Conservation (phyloP, 1,139 yeast genomes). For the Geotrichum fermentans region DNA sequence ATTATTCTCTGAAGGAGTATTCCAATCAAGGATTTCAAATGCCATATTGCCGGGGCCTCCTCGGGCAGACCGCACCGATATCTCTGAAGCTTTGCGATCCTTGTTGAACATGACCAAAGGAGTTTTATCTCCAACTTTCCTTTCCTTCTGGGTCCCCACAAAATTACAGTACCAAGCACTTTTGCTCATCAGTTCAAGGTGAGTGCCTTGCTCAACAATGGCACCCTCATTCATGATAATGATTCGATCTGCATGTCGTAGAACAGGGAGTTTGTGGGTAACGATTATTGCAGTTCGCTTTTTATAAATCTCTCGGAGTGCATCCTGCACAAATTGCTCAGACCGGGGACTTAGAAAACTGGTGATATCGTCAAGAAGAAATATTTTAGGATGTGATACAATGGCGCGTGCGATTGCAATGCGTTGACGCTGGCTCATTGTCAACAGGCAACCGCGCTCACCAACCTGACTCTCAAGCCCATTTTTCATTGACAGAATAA, state of each 20-base stretch:
- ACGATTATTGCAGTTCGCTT: slow-evolving; percentile 65
- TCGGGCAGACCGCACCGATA: slow-evolving; percentile 7
- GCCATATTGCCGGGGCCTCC: slow-evolving; percentile 14
- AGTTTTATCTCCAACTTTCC: slow-evolving; percentile 15
- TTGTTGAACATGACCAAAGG: slow-evolving; percentile 18
- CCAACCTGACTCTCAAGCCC: slow-evolving; percentile 53
- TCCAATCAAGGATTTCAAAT: slow-evolving; percentile 18
- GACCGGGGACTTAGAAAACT: slow-evolving; percentile 68
- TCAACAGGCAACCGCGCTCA: slow-evolving; percentile 48
- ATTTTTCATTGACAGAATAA: slow-evolving; percentile 39
- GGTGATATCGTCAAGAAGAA: slow-evolving; percentile 73
- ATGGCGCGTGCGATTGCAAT: slow-evolving; percentile 83
- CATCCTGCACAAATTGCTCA: slow-evolving; percentile 47
- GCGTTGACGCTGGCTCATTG: slow-evolving; percentile 90
- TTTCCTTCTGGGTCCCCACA: slow-evolving; percentile 37
- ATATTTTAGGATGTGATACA: slow-evolving; percentile 55
- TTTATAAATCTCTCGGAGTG: slow-evolving; percentile 57
- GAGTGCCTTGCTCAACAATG: slow-evolving; percentile 44
- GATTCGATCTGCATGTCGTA: slow-evolving; percentile 47
- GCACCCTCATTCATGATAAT: slow-evolving; percentile 43
- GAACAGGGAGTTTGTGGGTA: slow-evolving; percentile 74
- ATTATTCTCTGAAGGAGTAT: slow-evolving; percentile 3
- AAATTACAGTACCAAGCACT: slow-evolving; percentile 36
- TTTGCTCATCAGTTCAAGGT: slow-evolving; percentile 35
- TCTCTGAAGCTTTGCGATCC: slow-evolving; percentile 13